Base-by-base conservation (phyloP, 441 rosid species). In the Brassica balearica region DNA sequence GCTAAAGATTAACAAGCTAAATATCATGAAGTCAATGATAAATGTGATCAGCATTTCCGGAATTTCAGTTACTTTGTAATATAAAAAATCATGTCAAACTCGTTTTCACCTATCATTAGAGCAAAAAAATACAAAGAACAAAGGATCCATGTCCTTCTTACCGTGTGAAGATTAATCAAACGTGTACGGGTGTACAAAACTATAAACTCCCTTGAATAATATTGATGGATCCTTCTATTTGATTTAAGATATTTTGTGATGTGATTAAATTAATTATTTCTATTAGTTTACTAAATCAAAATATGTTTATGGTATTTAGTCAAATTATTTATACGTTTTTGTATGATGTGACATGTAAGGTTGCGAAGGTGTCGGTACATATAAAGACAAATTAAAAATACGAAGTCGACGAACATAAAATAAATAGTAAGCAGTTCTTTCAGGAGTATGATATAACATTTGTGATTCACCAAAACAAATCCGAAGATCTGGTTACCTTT, bases 121-220 rank as follows among this genome's bases (percentile, higher is more conserved):
- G 27, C 27, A 3, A 46, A 23, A 4, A 25, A 29, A 66, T 25
- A 56, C 64, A 34, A 29, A 46, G 46, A 5, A 60, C 32, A 5
- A 29, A 59, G 56, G 59, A 64, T 55, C 25, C 65, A 0, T 53
- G 15, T 68, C n/a, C 61, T 69, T 69, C 53, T 76, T 71, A 65
- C 70, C 34, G 73, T 48, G 53, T 14, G 36, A 58, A 56, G 67
- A 71, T 71, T 77, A 41, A 65, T 20, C 76, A 71, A 75, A 71
- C 81, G 72, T 77, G 81, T 71, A 71, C 76, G 81, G 61, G 62
- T 71, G 67, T 71, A 56, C 61, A 71, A 71, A 66, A 29, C 34
- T 4, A 29, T 1, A 71, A 77, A 59, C 53, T 38, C 58, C 17
- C 22, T 15, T 63, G 8, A 29, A 29, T 29, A 29, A 20, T 77